phyloP scores from a whole-genome alignment of 2,329 filamentous ascomycete species.

The Microdochium nivale region DNA sequence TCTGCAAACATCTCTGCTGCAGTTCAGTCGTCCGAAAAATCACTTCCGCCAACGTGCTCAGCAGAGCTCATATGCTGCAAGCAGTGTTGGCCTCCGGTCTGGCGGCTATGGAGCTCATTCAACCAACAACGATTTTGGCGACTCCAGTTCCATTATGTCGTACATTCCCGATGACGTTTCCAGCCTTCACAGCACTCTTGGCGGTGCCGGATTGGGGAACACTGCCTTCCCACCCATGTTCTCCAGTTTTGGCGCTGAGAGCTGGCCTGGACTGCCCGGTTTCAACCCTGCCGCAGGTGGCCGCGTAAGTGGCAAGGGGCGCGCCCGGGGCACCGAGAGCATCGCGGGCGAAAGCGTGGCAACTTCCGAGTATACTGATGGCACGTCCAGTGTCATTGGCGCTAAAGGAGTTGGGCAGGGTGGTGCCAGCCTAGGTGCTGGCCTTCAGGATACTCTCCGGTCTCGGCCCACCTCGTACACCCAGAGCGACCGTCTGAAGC shows the following conservation, averaged over 20 bases:
- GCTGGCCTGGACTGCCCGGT: slow-evolving; percentile 77
- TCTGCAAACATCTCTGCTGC: slow-evolving; percentile 87
- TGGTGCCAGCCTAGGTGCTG: slow-evolving; percentile 76
- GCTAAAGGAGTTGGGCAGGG: slow-evolving; percentile 72
- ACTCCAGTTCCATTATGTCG: slow-evolving; percentile 82
- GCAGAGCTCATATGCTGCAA: slow-evolving; percentile 61
- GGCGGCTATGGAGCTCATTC: slow-evolving; percentile 32
- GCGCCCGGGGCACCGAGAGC: slow-evolving; percentile 63
- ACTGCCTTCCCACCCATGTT: slow-evolving; percentile 93
- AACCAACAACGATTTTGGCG: slow-evolving; percentile 44
- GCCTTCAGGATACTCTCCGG: slow-evolving; percentile 67
- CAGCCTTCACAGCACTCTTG: slow-evolving; percentile 84
- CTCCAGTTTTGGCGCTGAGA: slow-evolving; percentile 77
- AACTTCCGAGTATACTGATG: slow-evolving; percentile 82
- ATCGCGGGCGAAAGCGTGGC: slow-evolving; percentile 88
- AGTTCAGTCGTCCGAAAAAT: slow-evolving; percentile 90
- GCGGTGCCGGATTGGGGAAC: slow-evolving; percentile 66
- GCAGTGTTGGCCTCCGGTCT: slow-evolving; percentile 16
- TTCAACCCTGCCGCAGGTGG: slow-evolving; percentile 43
- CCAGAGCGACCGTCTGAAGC: slow-evolving; percentile 85
- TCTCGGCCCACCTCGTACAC: slow-evolving; percentile 55
- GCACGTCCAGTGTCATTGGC: slow-evolving; percentile 68
- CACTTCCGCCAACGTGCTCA: slow-evolving; percentile 76
- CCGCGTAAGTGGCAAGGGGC: slow-evolving; percentile 57
- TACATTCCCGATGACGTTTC: slow-evolving; percentile 97